Evolutionary conservation across 1,284 basidiomycete species (phyloP), one percentile per base, ranked within the genome.

Genomic region (Pascua sp.): DNA sequence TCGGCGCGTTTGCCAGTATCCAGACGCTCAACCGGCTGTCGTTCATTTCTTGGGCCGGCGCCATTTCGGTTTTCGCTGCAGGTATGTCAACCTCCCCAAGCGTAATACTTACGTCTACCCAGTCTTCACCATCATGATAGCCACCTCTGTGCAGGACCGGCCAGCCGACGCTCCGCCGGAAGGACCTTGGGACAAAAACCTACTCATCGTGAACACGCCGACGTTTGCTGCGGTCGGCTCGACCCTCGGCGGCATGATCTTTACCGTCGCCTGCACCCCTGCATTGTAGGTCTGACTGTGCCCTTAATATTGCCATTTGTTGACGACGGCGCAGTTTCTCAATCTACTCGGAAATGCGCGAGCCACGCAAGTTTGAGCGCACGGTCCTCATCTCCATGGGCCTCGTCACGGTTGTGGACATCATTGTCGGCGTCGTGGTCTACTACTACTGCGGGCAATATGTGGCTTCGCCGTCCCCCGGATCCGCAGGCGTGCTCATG

Each of bases 381-480:
- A 38, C 47, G 15, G 54, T 70, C 32, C 62, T 70, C 54, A 55
- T 62, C 5, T 68, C 65, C 54, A 65, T 68, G 51, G 39, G 50
- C 4, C 48, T 70, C 50, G 59, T 66, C 9, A 52, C 49, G 42
- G 9, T 61, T 62, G 42, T 46, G 1, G 50, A 60, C 15, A 16
- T 50, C 37, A 65, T 64, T 24, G 64, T 64, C 41, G 55, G 51
- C 32, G 53, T 68, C 43, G 50, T 67, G 38, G 59, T 68, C 12
- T 68, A 69, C 61, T 63, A 66, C 61, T 73, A 66, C 58, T 64
- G 63, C 52, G 73, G 73, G 1, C 64, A 71, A 50, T 75, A 76
- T 60, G 67, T 79, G 49, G 69, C 75, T 18, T 68, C 63, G 5
- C 78, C 78, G 8, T 76, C 77, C 0, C 68, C 78, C 7, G 76